Percentiles rank a stretch among this genome's conserved stretches.
These are phyloP conservation scores for Hypoxylon sp. DNA, from an alignment of 2,329 filamentous ascomycete species.

Conservation along the genomic window DNA sequence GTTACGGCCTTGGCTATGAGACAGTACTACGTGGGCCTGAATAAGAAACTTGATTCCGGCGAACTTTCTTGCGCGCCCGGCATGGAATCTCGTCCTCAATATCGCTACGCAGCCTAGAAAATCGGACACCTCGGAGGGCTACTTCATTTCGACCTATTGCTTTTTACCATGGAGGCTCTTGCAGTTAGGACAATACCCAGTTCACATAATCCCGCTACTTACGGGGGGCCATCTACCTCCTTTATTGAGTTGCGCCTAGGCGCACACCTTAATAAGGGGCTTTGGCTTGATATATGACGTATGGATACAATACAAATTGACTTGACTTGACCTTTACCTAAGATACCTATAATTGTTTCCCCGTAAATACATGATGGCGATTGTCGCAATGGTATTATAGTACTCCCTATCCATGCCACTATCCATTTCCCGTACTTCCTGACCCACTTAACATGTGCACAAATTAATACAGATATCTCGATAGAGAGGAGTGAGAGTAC, in stretches of 20 bases:
- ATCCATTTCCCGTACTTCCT: neutral
- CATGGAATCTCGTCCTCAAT: slow-evolving; percentile 57
- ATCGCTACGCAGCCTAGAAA: slow-evolving; percentile 76
- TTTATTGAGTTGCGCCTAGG: no score
- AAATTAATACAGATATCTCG: neutral
- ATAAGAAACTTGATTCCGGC: slow-evolving; percentile 36
- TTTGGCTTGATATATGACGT: neutral
- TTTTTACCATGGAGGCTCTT: no score
- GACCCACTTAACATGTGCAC: neutral
- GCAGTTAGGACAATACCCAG: no score
- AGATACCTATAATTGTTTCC: neutral
- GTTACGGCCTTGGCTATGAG: slow-evolving; percentile 24
- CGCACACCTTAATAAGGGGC: no score
- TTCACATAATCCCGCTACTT: no score
- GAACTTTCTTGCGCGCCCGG: slow-evolving; percentile 43
- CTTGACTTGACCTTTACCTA: neutral
- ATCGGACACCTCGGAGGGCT: neutral
- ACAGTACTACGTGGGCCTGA: slow-evolving; percentile 27
- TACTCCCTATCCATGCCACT: neutral
- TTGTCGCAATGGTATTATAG: neutral
- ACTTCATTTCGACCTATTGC: no score
- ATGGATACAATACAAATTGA: no score
- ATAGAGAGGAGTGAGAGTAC: neutral
- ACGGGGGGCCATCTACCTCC: no score
- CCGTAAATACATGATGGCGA: neutral